Conservation (phyloP, 106 monocot species). For the Acorus calamus region DNA sequence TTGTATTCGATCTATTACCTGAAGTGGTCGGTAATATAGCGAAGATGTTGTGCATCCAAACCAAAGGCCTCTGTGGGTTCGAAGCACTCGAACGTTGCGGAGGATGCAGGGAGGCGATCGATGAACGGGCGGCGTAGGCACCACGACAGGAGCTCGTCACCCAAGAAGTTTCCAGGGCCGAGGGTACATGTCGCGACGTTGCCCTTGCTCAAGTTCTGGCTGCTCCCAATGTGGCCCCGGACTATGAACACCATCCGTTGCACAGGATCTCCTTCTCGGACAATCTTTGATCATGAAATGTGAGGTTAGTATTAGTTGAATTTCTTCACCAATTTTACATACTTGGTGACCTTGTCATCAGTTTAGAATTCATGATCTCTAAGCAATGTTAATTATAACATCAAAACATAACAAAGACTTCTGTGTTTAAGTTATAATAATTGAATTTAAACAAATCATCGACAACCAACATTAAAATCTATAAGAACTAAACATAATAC, state of each 20-base stretch:
- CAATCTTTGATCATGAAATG: conserved; percentile 9
- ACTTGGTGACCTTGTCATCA: too few relatives aligned
- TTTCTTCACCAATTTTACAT: too few relatives aligned
- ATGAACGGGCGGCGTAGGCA: conserved; percentile 79
- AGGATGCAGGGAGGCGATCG: conserved; percentile 66
- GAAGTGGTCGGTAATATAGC: conserved; percentile 86
- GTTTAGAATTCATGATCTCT: too few relatives aligned
- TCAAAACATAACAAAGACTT: too few relatives aligned
- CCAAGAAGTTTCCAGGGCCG: conserved; percentile 65
- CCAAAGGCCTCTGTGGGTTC: conserved; percentile 69
- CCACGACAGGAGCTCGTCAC: conserved; percentile 92
- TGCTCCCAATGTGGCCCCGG: conserved; percentile 48
- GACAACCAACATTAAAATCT: too few relatives aligned
- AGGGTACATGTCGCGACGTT: conserved; percentile 54
- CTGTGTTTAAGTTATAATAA: too few relatives aligned
- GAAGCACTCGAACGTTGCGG: conserved; percentile 53
- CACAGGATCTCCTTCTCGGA: conserved; percentile 88
- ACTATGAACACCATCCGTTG: conserved; percentile 74
- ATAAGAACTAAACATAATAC: too few relatives aligned
- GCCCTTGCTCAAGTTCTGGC: conserved; percentile 55
- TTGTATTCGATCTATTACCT: conserved; percentile 1
- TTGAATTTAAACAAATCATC: too few relatives aligned
- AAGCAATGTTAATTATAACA: too few relatives aligned
- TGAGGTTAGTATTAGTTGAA: too few relatives aligned
- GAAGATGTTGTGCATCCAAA: conserved; percentile 50